Percentiles rank a stretch among this genome's conserved stretches.
Evolutionary conservation across 345 rosid species (phyloP).

Genomic region (Hibiscus mutabilis): DNA sequence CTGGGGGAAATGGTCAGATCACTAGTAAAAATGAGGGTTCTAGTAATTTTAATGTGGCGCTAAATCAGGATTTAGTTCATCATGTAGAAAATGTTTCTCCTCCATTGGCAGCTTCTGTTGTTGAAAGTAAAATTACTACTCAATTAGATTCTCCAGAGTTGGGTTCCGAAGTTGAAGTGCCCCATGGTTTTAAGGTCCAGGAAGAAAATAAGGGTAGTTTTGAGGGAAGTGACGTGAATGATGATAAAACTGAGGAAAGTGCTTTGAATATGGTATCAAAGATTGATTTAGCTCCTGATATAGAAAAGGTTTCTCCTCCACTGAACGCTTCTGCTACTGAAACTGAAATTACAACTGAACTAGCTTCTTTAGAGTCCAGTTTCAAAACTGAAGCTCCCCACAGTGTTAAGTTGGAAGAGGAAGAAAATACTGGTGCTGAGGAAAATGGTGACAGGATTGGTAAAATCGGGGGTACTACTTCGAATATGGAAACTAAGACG

Average conservation of each 20-base stretch:
- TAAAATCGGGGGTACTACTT: not conserved
- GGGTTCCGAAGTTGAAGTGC: conserved; percentile 3
- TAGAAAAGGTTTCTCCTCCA: conserved; percentile 8
- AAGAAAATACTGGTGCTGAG: conserved; percentile 10
- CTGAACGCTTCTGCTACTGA: not conserved
- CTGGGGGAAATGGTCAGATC: conserved; percentile 15
- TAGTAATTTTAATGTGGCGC: not conserved
- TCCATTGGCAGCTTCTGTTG: conserved; percentile 5
- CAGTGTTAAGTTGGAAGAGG: not conserved
- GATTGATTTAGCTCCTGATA: conserved; percentile 6
- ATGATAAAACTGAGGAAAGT: not conserved
- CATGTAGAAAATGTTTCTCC: conserved; percentile 10
- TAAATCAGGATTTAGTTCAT: not conserved
- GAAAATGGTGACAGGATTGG: conserved; percentile 11
- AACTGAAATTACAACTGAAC: conserved; percentile 13
- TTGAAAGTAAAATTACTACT: conserved; percentile 12
- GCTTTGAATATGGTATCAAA: conserved; percentile 6
- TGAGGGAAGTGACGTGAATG: not conserved
- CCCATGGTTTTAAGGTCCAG: not conserved
- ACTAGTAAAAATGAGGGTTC: not conserved
- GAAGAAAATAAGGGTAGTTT: not conserved
- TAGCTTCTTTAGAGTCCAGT: conserved; percentile 17
- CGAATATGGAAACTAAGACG: not conserved
- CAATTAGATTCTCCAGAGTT: conserved; percentile 14
- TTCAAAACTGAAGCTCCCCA: not conserved